These are phyloP conservation scores for Spizellomyces punctatus DNA, from an alignment of 192 early-diverging fungal genomes.

Conservation along the genomic window DNA sequence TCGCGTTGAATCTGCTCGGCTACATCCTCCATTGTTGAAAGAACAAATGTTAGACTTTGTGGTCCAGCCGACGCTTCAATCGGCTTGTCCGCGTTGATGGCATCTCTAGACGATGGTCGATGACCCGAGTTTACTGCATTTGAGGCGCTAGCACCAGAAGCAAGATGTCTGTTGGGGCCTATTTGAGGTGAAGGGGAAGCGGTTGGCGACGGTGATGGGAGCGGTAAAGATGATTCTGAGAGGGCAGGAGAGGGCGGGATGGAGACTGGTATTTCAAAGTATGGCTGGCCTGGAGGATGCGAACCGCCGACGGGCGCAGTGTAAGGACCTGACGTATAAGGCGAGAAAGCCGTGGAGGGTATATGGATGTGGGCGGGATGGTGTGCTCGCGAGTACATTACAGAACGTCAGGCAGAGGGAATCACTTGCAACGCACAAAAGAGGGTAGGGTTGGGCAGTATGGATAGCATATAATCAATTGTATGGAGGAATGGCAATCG, in stretches of 20 bases:
- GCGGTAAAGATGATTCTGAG: neutral
- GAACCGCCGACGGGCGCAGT: neutral
- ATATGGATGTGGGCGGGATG: too few relatives aligned
- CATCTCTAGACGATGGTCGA: neutral
- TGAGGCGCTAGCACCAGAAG: neutral
- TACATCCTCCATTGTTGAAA: slow-evolving; percentile 29
- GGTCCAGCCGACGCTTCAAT: neutral
- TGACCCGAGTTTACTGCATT: neutral
- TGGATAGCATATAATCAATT: too few relatives aligned
- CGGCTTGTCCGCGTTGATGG: neutral
- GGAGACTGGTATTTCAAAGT: neutral
- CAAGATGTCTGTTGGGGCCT: neutral
- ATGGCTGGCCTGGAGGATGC: neutral
- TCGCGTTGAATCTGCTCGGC: slow-evolving; percentile 16
- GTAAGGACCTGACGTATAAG: neutral
- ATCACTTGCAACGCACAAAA: too few relatives aligned
- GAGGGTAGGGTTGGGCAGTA: too few relatives aligned
- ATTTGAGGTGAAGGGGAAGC: neutral
- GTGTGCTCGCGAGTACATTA: too few relatives aligned
- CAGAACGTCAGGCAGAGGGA: too few relatives aligned
- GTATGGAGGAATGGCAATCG: too few relatives aligned
- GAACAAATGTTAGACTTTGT: slow-evolving; percentile 17
- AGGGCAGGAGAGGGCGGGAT: neutral
- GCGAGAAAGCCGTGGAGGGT: too few relatives aligned
- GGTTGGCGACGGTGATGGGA: neutral